These are phyloP conservation scores for Choanephora cucurbitarum DNA, from an alignment of 371 early-diverging fungal genomes.

Conservation along the genomic window DNA sequence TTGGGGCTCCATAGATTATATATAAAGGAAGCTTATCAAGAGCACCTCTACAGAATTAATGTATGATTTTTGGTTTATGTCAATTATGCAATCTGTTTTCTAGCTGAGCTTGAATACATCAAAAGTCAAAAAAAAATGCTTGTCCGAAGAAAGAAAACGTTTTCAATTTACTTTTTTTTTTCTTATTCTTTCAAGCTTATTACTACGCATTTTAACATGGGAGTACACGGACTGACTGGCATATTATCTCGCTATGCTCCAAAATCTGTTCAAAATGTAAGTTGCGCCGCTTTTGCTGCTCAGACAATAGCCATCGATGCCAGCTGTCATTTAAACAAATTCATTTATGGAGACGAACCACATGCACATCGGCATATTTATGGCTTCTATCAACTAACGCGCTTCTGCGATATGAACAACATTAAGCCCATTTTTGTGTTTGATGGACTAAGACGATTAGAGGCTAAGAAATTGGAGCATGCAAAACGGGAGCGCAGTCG, in stretches of 20 bases:
- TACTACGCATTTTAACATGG: slow-evolving; percentile 37
- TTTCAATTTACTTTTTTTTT: neutral
- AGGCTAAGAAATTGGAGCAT: slow-evolving; percentile 53
- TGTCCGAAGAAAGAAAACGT: no score
- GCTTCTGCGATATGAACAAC: slow-evolving; percentile 42
- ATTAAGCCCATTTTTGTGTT: slow-evolving; percentile 67
- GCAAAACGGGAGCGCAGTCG: slow-evolving; percentile 35
- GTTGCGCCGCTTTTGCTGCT: slow-evolving; percentile 31
- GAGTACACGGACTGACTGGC: slow-evolving; percentile 55
- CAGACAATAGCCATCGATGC: slow-evolving; percentile 59
- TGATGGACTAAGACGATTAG: slow-evolving; percentile 51
- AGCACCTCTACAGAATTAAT: no score
- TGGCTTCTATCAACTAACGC: slow-evolving; percentile 54
- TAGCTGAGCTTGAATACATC: no score
- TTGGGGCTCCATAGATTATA: no score
- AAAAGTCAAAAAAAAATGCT: no score
- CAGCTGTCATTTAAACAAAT: slow-evolving; percentile 62
- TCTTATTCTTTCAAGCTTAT: neutral
- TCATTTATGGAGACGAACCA: slow-evolving; percentile 53
- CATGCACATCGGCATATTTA: slow-evolving; percentile 51
- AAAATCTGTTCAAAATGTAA: slow-evolving; percentile 37
- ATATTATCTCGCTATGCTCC: slow-evolving; percentile 57
- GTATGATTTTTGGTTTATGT: no score
- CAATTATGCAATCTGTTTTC: no score
- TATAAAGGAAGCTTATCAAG: no score